Percentiles rank a stretch among this genome's conserved stretches.
phyloP scores from a whole-genome alignment of 2,329 filamentous ascomycete genomes.

The Pleochaeta shiraiana region DNA sequence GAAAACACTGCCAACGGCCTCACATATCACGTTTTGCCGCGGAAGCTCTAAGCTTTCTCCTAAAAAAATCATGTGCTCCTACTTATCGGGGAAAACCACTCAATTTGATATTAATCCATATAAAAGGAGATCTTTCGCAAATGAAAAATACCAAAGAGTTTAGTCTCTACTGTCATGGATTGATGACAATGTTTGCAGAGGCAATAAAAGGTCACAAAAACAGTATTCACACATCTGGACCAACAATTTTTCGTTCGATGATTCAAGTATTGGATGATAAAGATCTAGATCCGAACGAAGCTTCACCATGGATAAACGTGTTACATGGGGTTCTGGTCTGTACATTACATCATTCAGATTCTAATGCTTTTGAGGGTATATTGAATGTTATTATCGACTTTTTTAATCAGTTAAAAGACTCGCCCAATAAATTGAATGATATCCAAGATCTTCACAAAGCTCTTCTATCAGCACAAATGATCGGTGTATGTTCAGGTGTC shows the following conservation, averaged over 20 bases:
- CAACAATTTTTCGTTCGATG: slow-evolving; percentile 29
- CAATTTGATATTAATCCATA: slow-evolving; percentile 45
- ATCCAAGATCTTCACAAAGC: slow-evolving; percentile 21
- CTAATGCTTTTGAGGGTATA: slow-evolving; percentile 50
- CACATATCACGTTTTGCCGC: slow-evolving; percentile 86
- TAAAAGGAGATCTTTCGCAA: slow-evolving; percentile 42
- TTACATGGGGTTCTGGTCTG: slow-evolving; percentile 59
- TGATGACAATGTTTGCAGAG: slow-evolving; percentile 86
- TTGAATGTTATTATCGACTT: slow-evolving; percentile 37
- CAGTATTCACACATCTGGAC: slow-evolving; percentile 35
- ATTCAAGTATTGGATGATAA: slow-evolving; percentile 25
- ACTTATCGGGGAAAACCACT: slow-evolving; percentile 58
- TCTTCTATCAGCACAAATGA: slow-evolving; percentile 30
- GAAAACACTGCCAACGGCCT: slow-evolving; percentile 58
- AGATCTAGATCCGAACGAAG: slow-evolving; percentile 23
- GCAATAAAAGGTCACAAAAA: slow-evolving; percentile 42
- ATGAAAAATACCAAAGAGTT: slow-evolving; percentile 33
- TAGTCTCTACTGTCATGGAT: slow-evolving; percentile 56
- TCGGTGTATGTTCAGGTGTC: slow-evolving; percentile 56
- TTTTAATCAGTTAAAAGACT: slow-evolving; percentile 19
- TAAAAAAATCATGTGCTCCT: slow-evolving; percentile 66
- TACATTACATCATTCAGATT: slow-evolving; percentile 59
- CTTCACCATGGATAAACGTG: slow-evolving; percentile 35
- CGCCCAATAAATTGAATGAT: slow-evolving; percentile 19
- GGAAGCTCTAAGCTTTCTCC: slow-evolving; percentile 81